Evolutionary conservation across 2,329 filamentous ascomycete species (phyloP).

Genomic region (Aspergillus felis): DNA sequence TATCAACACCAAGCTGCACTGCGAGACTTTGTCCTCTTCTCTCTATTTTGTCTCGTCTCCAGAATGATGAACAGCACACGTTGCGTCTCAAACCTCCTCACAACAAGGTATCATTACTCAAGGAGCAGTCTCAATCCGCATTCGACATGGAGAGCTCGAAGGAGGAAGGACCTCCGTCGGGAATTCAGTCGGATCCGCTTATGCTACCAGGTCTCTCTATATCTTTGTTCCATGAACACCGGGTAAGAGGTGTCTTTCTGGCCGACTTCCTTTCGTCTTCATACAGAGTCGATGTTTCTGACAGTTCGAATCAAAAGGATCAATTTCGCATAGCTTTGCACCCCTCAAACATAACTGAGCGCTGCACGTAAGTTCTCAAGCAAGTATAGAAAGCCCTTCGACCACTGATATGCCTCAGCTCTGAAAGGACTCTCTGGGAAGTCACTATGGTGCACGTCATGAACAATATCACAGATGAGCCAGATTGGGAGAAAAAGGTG

Average conservation of each 20-base stretch:
- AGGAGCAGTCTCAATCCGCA: background rate
- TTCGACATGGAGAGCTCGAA: background rate
- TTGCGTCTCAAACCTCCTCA: background rate
- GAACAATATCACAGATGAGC: background rate
- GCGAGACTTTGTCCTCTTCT: background rate
- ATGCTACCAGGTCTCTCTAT: background rate
- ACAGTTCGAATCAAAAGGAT: background rate
- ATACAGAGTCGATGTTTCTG: background rate
- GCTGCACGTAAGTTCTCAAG: background rate
- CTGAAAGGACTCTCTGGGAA: background rate
- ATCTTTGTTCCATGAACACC: background rate
- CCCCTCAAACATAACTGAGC: background rate
- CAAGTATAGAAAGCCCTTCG: background rate
- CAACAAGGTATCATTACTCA: background rate
- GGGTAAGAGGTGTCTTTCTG: background rate
- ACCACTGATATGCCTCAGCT: background rate
- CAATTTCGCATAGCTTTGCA: background rate
- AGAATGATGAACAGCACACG: background rate
- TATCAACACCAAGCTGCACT: background rate
- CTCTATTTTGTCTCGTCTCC: background rate
- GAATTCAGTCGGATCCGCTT: background rate
- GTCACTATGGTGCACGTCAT: background rate
- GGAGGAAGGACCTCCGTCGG: background rate
- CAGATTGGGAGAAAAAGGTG: background rate
- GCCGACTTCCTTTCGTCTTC: background rate